Evolutionary conservation across 306 rosid species (phyloP).

Genomic region (Glycyrrhiza uralensis): DNA sequence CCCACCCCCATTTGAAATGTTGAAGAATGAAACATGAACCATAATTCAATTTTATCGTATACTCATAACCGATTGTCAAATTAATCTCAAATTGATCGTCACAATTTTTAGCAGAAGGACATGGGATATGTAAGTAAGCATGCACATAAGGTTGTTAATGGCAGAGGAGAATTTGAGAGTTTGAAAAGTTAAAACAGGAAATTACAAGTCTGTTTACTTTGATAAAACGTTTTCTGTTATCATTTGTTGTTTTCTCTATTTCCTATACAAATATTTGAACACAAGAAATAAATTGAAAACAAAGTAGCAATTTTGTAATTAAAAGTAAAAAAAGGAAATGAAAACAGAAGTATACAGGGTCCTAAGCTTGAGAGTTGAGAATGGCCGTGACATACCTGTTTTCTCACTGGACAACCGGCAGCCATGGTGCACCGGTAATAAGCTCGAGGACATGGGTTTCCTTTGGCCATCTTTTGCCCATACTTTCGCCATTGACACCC

Average conservation of each 20-base stretch:
- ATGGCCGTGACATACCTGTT: conserved; percentile 53
- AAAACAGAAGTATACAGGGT: no score
- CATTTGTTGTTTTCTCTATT: no score
- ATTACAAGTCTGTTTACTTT: no score
- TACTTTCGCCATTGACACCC: conserved; percentile 99
- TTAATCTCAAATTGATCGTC: not conserved
- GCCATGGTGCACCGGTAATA: conserved; percentile 98
- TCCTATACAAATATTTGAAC: no score
- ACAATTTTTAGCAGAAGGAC: not conserved
- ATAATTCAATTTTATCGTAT: not conserved
- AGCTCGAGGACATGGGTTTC: conserved; percentile 98
- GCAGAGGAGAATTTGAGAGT: not conserved
- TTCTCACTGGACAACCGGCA: conserved; percentile 85
- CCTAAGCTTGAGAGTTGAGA: no score
- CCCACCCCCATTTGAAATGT: not conserved
- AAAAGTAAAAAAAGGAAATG: no score
- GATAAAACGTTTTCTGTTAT: no score
- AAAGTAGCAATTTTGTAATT: no score
- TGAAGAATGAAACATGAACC: not conserved
- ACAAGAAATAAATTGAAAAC: no score
- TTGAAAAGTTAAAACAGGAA: not conserved
- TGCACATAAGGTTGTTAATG: not conserved
- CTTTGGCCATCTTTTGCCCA: conserved; percentile 96
- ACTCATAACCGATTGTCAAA: not conserved
- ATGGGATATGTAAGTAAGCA: not conserved